phyloP scores from a whole-genome alignment of 495 filamentous ascomycete species.

The Xanthoparmelia taractica region DNA sequence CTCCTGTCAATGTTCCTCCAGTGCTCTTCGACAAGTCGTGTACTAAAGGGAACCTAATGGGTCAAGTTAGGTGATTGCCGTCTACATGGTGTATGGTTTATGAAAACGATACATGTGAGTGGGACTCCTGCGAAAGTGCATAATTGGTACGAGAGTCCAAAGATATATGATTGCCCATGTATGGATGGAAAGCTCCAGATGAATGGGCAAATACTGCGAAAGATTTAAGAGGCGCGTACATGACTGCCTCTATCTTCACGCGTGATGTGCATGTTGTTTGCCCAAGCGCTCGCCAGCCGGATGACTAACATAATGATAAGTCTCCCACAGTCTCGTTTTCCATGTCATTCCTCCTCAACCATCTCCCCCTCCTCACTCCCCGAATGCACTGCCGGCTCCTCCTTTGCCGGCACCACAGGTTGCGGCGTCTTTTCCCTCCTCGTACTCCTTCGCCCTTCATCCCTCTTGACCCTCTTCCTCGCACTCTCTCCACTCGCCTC shows the following conservation, averaged over 20 bases:
- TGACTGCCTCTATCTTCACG: neutral
- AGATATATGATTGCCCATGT: neutral
- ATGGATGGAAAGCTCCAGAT: neutral
- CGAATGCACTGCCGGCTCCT: conserved; percentile 63
- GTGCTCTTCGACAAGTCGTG: neutral
- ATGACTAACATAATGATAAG: neutral
- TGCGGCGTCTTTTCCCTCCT: conserved; percentile 47
- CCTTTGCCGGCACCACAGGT: conserved; percentile 42
- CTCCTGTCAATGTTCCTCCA: conserved; percentile 31
- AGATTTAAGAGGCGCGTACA: neutral
- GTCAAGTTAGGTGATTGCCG: conserved; percentile 42
- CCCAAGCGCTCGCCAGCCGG: neutral
- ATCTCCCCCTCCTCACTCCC: conserved; percentile 98
- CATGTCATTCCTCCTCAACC: conserved; percentile 65
- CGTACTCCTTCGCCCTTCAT: conserved; percentile 48
- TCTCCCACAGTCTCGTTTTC: neutral
- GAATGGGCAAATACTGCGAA: neutral
- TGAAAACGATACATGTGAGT: neutral
- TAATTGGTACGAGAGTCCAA: neutral
- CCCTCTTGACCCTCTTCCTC: conserved; percentile 55
- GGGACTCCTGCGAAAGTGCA: neutral
- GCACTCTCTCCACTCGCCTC: conserved; percentile 49
- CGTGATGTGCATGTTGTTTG: neutral
- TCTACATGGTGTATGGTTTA: conserved; percentile 16
- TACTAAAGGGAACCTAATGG: conserved; percentile 24